Evolutionary conservation across 108 stramenopile genomes (phyloP), one percentile per base, ranked within the genome.

Genomic region (Skeletonema costatum): DNA sequence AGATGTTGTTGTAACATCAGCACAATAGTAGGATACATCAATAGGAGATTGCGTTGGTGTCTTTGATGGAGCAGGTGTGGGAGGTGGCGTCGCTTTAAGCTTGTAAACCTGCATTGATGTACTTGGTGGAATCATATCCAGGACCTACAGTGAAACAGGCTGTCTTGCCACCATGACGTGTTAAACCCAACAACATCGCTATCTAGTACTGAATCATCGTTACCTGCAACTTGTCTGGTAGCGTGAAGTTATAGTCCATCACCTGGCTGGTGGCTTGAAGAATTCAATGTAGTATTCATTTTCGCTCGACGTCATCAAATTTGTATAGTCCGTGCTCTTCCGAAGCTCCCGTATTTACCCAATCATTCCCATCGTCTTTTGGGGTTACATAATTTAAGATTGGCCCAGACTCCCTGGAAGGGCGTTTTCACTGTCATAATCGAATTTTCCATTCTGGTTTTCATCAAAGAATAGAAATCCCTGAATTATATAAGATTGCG

Each of bases 21-120:
- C 66, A 46, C 74, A 67, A 25, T 53, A 59, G 2, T 2, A 25
- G 58, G 67, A 25, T 6, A 21, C 56, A 56, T 60, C n/a, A 17
- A n/a, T 59, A 0, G 66, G 66, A 17, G 66, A 10, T 30, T 21
- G 30, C 32, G 70, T 64, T 5, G 70, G 70, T 10, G 32, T 42
- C 2, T 42, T 17, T 56, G 69, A 36, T 0, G 71, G 48, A 36
- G 32, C 44, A 66, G 62, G 14, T 16, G 76, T 46, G 13, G 77
- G 71, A 35, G 61, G 38, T 13, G 71, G n/a, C 9, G 65, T 74
- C 5, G 66, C 2, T 33, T 58, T 64, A 1, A 31, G 32, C 13
- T 61, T 58, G 31, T 58, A 81, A 81, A n/a, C 80, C 80, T 14
- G 80, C 80, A 67, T 81, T 81, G 17, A 48, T 66, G 31, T 66